A percentile compares a stretch with the other conserved stretches of the same genome.
phyloP scores from a whole-genome alignment of 495 filamentous ascomycete genomes.

The Talaromyces proteolyticus region DNA sequence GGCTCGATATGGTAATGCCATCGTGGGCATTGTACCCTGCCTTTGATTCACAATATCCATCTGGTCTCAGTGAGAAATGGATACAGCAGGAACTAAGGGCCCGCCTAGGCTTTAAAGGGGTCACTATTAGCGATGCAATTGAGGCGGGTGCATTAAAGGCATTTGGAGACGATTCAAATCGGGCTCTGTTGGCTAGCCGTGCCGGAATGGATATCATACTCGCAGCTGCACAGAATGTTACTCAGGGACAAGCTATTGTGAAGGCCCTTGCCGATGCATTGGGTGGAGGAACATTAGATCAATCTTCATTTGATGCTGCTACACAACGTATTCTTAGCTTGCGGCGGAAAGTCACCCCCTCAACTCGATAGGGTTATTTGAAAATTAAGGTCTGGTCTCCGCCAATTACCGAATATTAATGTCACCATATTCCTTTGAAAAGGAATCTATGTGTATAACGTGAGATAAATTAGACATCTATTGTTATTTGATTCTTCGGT shows the following conservation, averaged over 20 bases:
- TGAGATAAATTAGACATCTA: too few species aligned
- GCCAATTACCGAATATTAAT: too few species aligned
- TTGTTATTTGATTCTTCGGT: too few species aligned
- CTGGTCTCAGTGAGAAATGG: conserved; percentile 24
- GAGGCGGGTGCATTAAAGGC: conserved; percentile 24
- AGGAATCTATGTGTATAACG: too few species aligned
- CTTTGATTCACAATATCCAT: conserved; percentile 20
- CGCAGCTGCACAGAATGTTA: conserved; percentile 21
- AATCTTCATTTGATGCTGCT: conserved; percentile 9
- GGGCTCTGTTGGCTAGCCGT: conserved; percentile 18
- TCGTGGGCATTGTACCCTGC: conserved; percentile 30
- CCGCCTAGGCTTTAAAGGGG: conserved; percentile 24
- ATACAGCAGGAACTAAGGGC: conserved; percentile 21
- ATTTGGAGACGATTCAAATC: conserved; percentile 18
- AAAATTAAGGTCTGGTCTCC: too few species aligned
- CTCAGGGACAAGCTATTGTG: conserved; percentile 21
- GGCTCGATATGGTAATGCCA: conserved; percentile 28
- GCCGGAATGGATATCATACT: conserved; percentile 29
- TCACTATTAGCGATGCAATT: conserved; percentile 28
- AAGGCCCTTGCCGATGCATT: conserved; percentile 18
- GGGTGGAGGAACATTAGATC: conserved; percentile 12
- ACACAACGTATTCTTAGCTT: conserved; percentile 18
- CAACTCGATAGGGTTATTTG: too few species aligned
- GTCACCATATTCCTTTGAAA: too few species aligned
- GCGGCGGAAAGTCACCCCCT: conserved; percentile 17